Base-by-base conservation (phyloP, 1,284 basidiomycete species). In the Trametes sp. region DNA sequence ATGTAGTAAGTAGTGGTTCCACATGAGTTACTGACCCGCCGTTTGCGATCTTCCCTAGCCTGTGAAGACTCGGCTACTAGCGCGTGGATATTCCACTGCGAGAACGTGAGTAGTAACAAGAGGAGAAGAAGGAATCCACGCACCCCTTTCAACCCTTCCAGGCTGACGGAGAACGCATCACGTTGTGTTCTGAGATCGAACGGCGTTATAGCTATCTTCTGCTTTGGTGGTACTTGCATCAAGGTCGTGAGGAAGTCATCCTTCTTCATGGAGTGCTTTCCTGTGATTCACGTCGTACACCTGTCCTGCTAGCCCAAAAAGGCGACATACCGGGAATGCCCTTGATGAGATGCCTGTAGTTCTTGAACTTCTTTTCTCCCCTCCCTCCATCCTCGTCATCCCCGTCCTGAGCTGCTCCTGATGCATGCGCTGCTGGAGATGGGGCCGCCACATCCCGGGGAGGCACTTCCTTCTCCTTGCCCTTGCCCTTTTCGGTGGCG, bases 221-320 rank as follows among this genome's bases (percentile, higher is more conserved):
- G 88, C 74, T 93, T 93, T 61, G 88, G 87, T 4, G 90, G 89
- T 24, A 83, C 80, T 68, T 85, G 80, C 77, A 92, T 89, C 66
- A 86, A 84, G 2, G 77, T 85, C 45, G 81, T 82, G 54, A 93
- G 76, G 74, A 87, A 91, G 64, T 90, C 87, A 68, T 93, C 90
- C 74, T 90, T 93, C 80, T 90, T 92, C 81, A 85, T 82, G n/a
- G 90, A 90, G 69, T 93, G 90, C 76, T 91, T 92, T 59, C 90
- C 88, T 90, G 69, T 5, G 7, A 41, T 44, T 13, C 8, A 53
- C 9, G 35, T 53, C 51, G 51, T 38, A 53, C 31, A 28, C 31
- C 5, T 46, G 48, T 28, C 63, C 56, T 64, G 49, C 38, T 31
- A 62, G 48, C 28, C 24, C 26, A 60, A 57, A 41, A 64, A 23